Evolutionary conservation across 164 flowering plant species (phyloP), one percentile per base, ranked within the genome.

Genomic region (Kingdonia uniflora): DNA sequence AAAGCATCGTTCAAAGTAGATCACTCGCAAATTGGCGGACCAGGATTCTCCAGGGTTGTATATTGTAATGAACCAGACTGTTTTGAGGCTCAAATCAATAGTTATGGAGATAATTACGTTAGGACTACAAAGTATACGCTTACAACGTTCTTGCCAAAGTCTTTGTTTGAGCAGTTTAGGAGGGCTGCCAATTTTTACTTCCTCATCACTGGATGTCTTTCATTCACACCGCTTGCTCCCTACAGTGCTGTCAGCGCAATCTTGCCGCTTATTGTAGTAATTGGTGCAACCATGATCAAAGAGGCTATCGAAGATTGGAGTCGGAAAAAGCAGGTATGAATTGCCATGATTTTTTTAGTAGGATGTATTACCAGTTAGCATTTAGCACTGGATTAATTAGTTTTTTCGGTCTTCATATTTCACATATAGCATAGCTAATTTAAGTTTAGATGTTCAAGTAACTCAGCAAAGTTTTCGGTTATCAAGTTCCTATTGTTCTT

Each of bases 131-230:
- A 87, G 72, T 87, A 87, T 42, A 84, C 79, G 12, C 43, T 76
- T 2, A 77, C 75, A 1, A 69, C 88, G 0, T 87, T 84, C 63
- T 43, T 87, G n/a, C 95, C 95, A 19, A 87, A 80, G 56, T 70
- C 95, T 2, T 51, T 87, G 69, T 87, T 81, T 49, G 95, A 87
- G 76, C 95, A 87, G 61, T 87, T 87, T 65, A 71, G 95, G 67
- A 66, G 95, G 44, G 88, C 77, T 29, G 95, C 95, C 39, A 87
- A 87, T 56, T 14, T 84, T 0, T 87, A 80, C 59, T 87, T 87
- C 65, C 85, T 87, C 41, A 1, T 81, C 8, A 65, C 72, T 55
- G 85, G 74, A 0, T 59, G 74, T 16, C 40, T 87, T 53, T 69
- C 91, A 10, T 84, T 87, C 75, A 81, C 88, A 0, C 74, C 81